Base-by-base conservation (phyloP, 1,284 basidiomycete genomes). In the Austroboletus niveus region DNA sequence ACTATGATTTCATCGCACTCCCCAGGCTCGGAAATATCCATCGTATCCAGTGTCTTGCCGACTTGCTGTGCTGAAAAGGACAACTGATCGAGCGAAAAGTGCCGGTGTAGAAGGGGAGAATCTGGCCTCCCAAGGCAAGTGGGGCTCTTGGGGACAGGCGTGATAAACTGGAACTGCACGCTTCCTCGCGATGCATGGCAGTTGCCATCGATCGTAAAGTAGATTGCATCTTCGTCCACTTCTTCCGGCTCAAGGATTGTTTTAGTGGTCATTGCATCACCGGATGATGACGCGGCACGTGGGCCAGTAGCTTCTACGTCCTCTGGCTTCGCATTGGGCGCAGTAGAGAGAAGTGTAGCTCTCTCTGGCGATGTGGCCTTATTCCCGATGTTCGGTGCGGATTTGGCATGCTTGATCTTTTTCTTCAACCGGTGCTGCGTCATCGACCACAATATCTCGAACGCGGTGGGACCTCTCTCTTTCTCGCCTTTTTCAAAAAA, bases 201-300 rank as follows among this genome's bases (percentile, higher is more conserved):
- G 22, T 50, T 47, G 7, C 62, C 52, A 46, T 69, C 64, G 1
- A 69, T 48, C 17, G 63, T 64, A 43, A 66, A 67, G 53, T 67
- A 66, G 39, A 66, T 69, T 15, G 52, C 63, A 24, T 58, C 54
- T 34, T 48, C 40, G 15, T 68, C 54, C 44, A 42, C 40, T 11
- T 57, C 45, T 31, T 54, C 52, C 27, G 48, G 45, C 41, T 49
- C 36, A 45, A 17, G 7, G 27, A 14, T 8, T 4, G 10, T 24
- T 31, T 43, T 44, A 44, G 47, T 41, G 1, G 10, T 8, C 27
- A 27, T 32, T 27, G 11, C 9, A 32, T 46, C n/a, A 20, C 35
- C 4, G 17, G 51, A 15, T n/a, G 44, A 31, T 31, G 50, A 24
- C 27, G 1, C 8, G 14, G 17, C 20, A 30, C 39, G 29, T 45